Base-by-base conservation (phyloP, 2,329 filamentous ascomycete species). In the Truncatella angustata region DNA sequence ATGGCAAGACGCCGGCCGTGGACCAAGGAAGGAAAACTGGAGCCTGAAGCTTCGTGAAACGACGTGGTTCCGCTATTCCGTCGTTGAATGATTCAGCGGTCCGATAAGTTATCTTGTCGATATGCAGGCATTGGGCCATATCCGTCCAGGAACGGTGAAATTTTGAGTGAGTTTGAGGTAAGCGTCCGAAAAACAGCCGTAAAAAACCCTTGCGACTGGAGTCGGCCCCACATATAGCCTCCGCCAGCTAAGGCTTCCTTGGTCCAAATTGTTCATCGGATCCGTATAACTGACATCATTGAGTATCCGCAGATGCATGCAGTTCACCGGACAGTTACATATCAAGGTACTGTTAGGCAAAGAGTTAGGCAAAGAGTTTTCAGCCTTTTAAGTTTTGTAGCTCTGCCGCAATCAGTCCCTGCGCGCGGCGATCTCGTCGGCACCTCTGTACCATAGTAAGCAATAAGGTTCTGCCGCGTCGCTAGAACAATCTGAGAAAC, bases 251-350 rank as follows among this genome's bases (percentile, higher is more conserved):
- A 44, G 39, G 43, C 42, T 44, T 51, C 37, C 49, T n/a, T 49
- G 48, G 52, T 28, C 36, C 20, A 10, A 21, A 18, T 48, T 44
- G 44, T 37, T 42, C 48, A 43, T 23, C 21, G 43, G 43, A 49
- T 54, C 48, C 53, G 49, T 52, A 39, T 36, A 49, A 40, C 39
- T 54, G 53, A 54, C 53, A 54, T 54, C 53, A 54, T 54, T 45
- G 43, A 23, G 47, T 35, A 24, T 50, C 47, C 47, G 36, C 36
- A 14, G 24, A 24, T 23, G 45, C 43, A 46, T 28, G 28, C n/a
- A n/a, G 43, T 16, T 26, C 26, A 18, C 18, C n/a, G 16, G 43
- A 20, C 20, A 9, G 24, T 28, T n/a, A n/a, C n/a, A n/a, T n/a
- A n/a, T n/a, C 30, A n/a, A 9, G 9, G n/a, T 34, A n/a, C 30